phyloP scores from a whole-genome alignment of 2,329 filamentous ascomycete species.

The Tympanopsis confertula region DNA sequence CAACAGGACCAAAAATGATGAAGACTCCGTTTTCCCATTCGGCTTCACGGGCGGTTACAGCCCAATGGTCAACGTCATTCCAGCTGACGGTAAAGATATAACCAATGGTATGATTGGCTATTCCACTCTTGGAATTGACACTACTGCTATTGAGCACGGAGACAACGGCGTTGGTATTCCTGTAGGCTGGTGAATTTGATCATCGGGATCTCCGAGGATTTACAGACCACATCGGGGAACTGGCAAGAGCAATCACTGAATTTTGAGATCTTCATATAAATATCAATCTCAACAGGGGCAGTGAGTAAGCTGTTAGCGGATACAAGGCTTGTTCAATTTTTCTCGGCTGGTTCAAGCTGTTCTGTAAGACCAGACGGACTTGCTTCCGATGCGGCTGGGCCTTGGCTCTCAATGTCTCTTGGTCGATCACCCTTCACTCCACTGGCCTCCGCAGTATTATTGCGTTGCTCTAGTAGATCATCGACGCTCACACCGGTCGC shows the following conservation, averaged over 20 bases:
- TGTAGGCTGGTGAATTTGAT: no score
- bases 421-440: background rate
- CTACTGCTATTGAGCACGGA: background rate
- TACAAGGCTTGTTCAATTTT: no score
- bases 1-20: constrained; percentile 19
- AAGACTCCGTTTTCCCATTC: background rate
- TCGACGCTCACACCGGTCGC: background rate
- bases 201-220: no score
- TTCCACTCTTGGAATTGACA: background rate
- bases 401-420: background rate
- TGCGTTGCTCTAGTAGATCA: background rate
- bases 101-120: background rate
- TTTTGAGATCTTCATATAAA: no score
- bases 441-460: background rate
- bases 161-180: no score
- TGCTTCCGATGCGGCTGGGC: background rate
- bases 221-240: no score
- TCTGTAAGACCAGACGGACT: background rate
- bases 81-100: background rate
- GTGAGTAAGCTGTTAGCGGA: no score
- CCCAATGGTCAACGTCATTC: background rate
- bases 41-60: background rate
- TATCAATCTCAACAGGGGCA: no score
- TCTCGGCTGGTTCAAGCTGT: background rate
- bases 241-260: no score